phyloP scores from a whole-genome alignment of 1,139 yeast species.

The Nakaseomyces bracarensis region DNA sequence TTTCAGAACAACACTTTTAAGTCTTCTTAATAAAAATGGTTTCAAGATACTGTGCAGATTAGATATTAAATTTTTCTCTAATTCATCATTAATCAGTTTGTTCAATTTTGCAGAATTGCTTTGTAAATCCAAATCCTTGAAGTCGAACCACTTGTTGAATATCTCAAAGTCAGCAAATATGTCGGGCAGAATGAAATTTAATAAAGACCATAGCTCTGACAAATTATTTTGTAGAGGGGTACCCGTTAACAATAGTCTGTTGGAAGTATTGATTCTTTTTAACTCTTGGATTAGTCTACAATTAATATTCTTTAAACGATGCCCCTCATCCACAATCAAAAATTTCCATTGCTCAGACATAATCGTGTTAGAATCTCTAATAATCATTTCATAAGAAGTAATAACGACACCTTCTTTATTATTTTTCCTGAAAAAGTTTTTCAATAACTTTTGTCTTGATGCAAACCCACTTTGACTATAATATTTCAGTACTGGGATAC shows the following conservation, averaged over 20 bases:
- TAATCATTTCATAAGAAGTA: conserved; percentile 75
- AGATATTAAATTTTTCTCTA: conserved; percentile 54
- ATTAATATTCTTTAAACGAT: conserved; percentile 74
- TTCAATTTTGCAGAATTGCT: conserved; percentile 36
- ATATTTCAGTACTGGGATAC: conserved; percentile 53
- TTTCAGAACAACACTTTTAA: conserved; percentile 64
- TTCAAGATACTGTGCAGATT: conserved; percentile 80
- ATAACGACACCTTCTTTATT: conserved; percentile 45
- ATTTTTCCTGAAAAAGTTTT: conserved; percentile 29
- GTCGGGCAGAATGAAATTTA: conserved; percentile 85
- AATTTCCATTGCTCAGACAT: conserved; percentile 56
- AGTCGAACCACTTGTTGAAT: conserved; percentile 92
- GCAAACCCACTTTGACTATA: conserved; percentile 48
- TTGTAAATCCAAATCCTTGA: conserved; percentile 40
- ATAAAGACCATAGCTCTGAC: conserved; percentile 80
- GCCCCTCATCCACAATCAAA: conserved; percentile 93
- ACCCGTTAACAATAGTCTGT: conserved; percentile 76
- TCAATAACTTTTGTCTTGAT: conserved; percentile 41
- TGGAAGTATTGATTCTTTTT: conserved; percentile 56
- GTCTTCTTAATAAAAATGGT: conserved; percentile 76
- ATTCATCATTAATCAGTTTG: conserved; percentile 47
- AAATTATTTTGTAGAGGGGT: conserved; percentile 90
- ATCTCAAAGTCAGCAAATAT: conserved; percentile 82
- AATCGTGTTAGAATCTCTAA: conserved; percentile 53
- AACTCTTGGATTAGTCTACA: conserved; percentile 65